Base-by-base conservation (phyloP, 805 yeast species). In the Wickerhamiella nectarea region DNA sequence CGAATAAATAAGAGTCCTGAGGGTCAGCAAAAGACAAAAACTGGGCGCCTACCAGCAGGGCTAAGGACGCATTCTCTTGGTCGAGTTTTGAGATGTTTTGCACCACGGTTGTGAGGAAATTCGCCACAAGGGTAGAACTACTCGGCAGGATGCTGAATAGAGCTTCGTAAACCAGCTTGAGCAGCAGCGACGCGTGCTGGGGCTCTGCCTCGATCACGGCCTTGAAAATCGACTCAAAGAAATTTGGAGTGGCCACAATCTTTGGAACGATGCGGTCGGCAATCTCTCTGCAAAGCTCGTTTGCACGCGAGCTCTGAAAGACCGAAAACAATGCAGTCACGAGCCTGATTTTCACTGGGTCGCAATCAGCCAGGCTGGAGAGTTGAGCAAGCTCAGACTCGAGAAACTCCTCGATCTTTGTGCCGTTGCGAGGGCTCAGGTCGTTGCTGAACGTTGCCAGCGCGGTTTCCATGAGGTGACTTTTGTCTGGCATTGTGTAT, bases 21-120 rank as follows among this genome's bases (percentile, higher is more conserved):
- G 29, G 36, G 17, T 15, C 36, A 4, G 52, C 49, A 9, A 57
- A 43, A 24, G 58, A 56, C 8, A 61, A 35, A 34, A 60, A 52
- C 38, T 56, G 57, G n/a, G 46, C 46, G 33, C 48, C 45, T 11
- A 47, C 41, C 7, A 53, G 47, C 10, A 47, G 37, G 19, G 41
- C 48, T 26, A 51, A 48, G 3, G 52, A 49, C 20, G 38, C 35
- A 11, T 31, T 12, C 2, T 24, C 18, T 1, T 40, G 40, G 14
- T 15, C 33, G 19, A 38, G 19, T 6, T 28, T 18, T 6, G 25
- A 5, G 12, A 12, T 4, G 8, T 38, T 29, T 19, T 21, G 20
- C 14, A 17, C 20, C 17, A 38, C 37, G 8, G 35, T 37, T 11
- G 28, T 19, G 34, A 53, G 42, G 52, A 55, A 54, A 3, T 42